Percentiles rank a stretch among this genome's conserved stretches.
Conservation (phyloP, 116 monocot genomes). For the Posidonia oceanica region DNA sequence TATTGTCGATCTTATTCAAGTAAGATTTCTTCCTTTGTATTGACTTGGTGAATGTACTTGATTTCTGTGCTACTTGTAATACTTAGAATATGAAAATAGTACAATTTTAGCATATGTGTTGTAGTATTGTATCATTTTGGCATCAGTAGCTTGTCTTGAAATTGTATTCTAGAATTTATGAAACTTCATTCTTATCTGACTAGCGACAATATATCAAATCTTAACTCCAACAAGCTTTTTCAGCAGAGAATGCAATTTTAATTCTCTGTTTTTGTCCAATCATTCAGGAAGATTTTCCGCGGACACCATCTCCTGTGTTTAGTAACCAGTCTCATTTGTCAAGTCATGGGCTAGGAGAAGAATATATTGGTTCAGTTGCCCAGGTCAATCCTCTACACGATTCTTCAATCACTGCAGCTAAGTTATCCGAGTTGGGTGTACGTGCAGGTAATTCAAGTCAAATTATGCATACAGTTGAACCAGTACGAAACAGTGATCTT, state of each 20-base stretch:
- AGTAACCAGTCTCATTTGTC: constrained; percentile 25
- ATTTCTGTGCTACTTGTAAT: not conserved
- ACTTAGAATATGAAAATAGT: no score
- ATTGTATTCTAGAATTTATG: not conserved
- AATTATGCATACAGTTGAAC: constrained; percentile 7
- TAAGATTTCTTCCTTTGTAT: constrained; percentile 5
- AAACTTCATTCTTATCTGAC: not conserved
- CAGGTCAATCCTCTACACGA: constrained; percentile 13
- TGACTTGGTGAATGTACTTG: not conserved
- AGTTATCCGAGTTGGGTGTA: constrained; percentile 1
- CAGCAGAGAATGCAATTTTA: not conserved
- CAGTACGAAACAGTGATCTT: constrained; percentile 13
- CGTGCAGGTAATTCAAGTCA: constrained; percentile 16
- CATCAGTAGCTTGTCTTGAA: no score
- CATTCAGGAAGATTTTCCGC: constrained; percentile 66
- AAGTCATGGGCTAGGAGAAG: constrained; percentile 26
- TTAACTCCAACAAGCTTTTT: not conserved
- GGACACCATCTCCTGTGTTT: constrained; percentile 51
- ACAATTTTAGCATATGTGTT: no score
- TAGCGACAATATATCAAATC: not conserved
- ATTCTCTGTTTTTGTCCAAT: constrained; percentile 2
- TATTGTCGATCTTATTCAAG: constrained; percentile 52
- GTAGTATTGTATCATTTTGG: no score
- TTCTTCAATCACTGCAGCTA: constrained; percentile 19
- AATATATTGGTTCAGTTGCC: constrained; percentile 18